Evolutionary conservation across 345 rosid species (phyloP).

Genomic region (Excoecaria cochinchinensis): DNA sequence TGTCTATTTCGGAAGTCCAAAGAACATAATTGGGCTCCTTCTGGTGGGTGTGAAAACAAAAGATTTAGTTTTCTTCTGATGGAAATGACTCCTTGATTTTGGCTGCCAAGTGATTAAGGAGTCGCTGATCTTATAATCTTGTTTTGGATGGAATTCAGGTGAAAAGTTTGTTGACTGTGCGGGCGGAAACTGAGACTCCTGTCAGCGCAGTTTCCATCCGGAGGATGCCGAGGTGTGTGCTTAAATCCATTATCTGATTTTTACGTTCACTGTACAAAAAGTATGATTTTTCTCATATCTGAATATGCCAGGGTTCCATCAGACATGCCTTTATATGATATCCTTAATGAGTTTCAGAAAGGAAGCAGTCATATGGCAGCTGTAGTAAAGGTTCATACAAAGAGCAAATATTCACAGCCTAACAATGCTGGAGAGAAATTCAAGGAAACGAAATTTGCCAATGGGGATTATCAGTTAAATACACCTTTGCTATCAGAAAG

Average conservation of each 20-base stretch:
- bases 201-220: constrained; percentile 34
- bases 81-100: neutral
- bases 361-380: constrained; percentile 36
- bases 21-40: constrained; percentile 33
- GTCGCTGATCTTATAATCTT: neutral
- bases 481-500: constrained; percentile 15
- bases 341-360: constrained; percentile 33
- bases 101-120: constrained; percentile 12
- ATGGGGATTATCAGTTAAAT: constrained; percentile 11
- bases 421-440: constrained; percentile 17
- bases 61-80: neutral
- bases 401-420: neutral
- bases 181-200: constrained; percentile 34
- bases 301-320: constrained; percentile 28
- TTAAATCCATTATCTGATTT: constrained; percentile 5
- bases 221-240: constrained; percentile 28
- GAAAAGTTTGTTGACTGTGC: constrained; percentile 33
- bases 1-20: constrained; percentile 26
- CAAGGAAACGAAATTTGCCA: constrained; percentile 7
- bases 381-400: constrained; percentile 19
- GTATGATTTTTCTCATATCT: constrained; percentile 18
- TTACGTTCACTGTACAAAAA: neutral
- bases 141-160: constrained; percentile 18
- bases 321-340: constrained; percentile 30
- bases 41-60: constrained; percentile 23